Evolutionary conservation across 2,329 filamentous ascomycete genomes (phyloP), one percentile per base, ranked within the genome.

Genomic region (Ambrosiella xylebori): DNA sequence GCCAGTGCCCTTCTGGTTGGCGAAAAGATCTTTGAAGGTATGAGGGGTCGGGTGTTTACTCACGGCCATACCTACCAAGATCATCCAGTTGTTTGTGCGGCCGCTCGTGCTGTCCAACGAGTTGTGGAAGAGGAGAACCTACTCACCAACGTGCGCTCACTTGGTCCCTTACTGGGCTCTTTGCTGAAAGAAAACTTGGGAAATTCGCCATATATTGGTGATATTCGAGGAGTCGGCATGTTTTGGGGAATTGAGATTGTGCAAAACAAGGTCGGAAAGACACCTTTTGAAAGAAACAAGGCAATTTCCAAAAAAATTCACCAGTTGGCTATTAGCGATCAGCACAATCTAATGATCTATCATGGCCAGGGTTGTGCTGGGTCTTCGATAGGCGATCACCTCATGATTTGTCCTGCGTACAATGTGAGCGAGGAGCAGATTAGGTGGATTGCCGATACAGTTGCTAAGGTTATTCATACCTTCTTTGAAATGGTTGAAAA

Each of bases 361-460:
- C 53, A 59, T 15, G 57, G 57, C 1, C 57, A 59, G 45, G 57
- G 57, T n/a, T 52, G 52, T 38, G 57, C 53, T 13, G 57, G 57
- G 7, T 17, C 17, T 38, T 17, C n/a, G 12, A 66, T 66, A 1
- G 85, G 85, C 8, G 86, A 90, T 64, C 83, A 87, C 66, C 71
- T 88, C 41, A 73, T 89, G 39, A 64, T 90, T 12, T 78, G 84
- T 1, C 86, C 86, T 4, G 76, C 85, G 0, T 87, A 81, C 68
- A 86, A 79, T 52, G 73, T 82, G 15, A 80, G 75, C 1, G 68
- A 69, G 47, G 71, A 40, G 4, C 13, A 50, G 12, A 15, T 56
- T 1, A 36, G 52, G 12, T 37, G 17, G 27, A 35, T 59, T 36
- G 57, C 37, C 4, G 37, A 12, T 13, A 56, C 47, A 11, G 39